A percentile compares a stretch with the other conserved stretches of the same genome.
Conservation (phyloP, 257 asterid species). For the Salvia hispanica region DNA sequence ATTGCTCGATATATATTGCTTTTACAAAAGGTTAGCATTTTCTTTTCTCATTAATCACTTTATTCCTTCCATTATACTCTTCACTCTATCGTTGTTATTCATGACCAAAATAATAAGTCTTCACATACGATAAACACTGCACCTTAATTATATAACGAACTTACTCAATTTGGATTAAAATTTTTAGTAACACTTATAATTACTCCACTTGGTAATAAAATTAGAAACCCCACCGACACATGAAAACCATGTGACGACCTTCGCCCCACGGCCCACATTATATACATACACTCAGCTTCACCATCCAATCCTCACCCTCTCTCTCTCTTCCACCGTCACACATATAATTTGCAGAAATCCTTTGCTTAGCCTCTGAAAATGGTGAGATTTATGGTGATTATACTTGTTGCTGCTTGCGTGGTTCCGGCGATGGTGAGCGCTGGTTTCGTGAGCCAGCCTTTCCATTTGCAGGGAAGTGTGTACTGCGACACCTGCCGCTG, state of each 20-base stretch:
- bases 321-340: not conserved
- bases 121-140: not conserved
- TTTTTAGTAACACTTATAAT: no score
- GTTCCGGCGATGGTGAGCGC: slow-evolving; percentile 55
- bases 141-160: not conserved
- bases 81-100: not conserved
- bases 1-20: not conserved
- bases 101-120: no score
- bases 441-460: slow-evolving; percentile 26
- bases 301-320: not conserved
- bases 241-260: not conserved
- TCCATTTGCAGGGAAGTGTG: slow-evolving; percentile 45
- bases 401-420: slow-evolving; percentile 46
- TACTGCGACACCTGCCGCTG: slow-evolving; percentile 79
- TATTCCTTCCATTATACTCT: not conserved
- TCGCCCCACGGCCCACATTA: slow-evolving; percentile 25
- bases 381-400: slow-evolving; percentile 45
- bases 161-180: not conserved
- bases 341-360: not conserved
- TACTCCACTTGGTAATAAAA: no score
- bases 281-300: slow-evolving; percentile 19
- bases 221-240: slow-evolving; percentile 26
- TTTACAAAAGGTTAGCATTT: not conserved
- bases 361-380: slow-evolving; percentile 25
- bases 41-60: not conserved